Evolutionary conservation across 2,329 filamentous ascomycete genomes (phyloP).

Genomic region (Penicillium sclerotigenum): DNA sequence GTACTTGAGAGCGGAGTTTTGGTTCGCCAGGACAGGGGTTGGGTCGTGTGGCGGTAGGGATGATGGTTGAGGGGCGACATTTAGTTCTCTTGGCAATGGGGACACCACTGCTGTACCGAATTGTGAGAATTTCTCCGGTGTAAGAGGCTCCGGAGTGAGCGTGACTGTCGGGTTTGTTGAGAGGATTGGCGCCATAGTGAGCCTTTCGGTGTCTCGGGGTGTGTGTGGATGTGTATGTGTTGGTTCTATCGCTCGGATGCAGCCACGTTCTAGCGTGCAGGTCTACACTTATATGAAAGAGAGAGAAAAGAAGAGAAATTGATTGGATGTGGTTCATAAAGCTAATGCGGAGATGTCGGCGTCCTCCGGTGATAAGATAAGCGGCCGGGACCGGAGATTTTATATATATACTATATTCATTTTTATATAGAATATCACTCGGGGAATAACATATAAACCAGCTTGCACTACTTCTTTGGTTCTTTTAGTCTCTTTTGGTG

Average conservation of each 20-base stretch:
- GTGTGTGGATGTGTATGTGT: not conserved
- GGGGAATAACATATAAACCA: too few relatives aligned
- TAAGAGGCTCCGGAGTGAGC: slow-evolving; percentile 65
- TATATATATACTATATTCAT: too few relatives aligned
- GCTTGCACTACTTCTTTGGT: too few relatives aligned
- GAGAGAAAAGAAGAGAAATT: not conserved
- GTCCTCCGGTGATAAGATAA: slow-evolving; percentile 15
- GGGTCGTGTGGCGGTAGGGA: slow-evolving; percentile 43
- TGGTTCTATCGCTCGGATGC: not conserved
- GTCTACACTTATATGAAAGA: not conserved
- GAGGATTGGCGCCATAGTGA: slow-evolving; percentile 35
- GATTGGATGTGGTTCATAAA: slow-evolving; percentile 3
- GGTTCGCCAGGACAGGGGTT: slow-evolving; percentile 67
- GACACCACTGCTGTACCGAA: slow-evolving; percentile 84
- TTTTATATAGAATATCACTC: not conserved
- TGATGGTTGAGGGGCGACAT: slow-evolving; percentile 46
- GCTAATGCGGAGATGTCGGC: slow-evolving; percentile 10
- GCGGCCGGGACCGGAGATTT: slow-evolving; percentile 14
- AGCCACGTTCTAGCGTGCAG: not conserved
- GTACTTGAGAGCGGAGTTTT: slow-evolving; percentile 86
- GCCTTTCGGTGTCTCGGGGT: not conserved
- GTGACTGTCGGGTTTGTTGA: slow-evolving; percentile 36
- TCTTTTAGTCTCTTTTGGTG: not conserved
- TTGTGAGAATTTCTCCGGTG: slow-evolving; percentile 63
- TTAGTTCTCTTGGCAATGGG: slow-evolving; percentile 57